Evolutionary conservation across 2,329 filamentous ascomycete species (phyloP).

Genomic region (Pseudocercospora fijiensis): DNA sequence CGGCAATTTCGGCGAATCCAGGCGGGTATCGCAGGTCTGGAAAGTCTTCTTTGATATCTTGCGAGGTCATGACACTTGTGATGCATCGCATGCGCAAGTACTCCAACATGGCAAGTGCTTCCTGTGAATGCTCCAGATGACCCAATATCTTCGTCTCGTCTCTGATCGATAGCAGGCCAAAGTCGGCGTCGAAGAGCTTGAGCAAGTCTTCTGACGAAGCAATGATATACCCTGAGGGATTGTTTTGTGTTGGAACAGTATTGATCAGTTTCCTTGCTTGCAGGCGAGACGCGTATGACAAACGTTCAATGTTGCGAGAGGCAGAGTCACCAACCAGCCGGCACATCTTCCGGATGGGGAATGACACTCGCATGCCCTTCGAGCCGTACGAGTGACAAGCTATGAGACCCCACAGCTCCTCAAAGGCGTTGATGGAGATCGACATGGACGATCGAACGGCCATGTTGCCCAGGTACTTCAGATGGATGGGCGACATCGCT

Average conservation of each 20-base stretch:
- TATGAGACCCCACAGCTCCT: constrained; percentile 83
- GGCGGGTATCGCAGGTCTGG: constrained; percentile 77
- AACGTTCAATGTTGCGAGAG: constrained; percentile 79
- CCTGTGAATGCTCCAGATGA: constrained; percentile 70
- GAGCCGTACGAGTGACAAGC: constrained; percentile 78
- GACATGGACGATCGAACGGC: constrained; percentile 92
- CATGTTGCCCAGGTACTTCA: constrained; percentile 88
- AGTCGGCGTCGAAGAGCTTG: constrained; percentile 82
- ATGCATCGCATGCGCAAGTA: constrained; percentile 76
- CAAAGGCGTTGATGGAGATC: constrained; percentile 83
- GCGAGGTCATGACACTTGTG: constrained; percentile 73
- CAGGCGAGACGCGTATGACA: constrained; percentile 80
- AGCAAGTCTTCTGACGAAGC: constrained; percentile 83
- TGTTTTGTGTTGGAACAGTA: constrained; percentile 74
- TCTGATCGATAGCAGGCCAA: constrained; percentile 76
- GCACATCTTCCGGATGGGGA: constrained; percentile 90
- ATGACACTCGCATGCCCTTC: constrained; percentile 83
- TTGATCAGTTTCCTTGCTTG: constrained; percentile 88
- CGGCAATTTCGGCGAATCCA: constrained; percentile 75
- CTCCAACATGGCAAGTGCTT: constrained; percentile 79
- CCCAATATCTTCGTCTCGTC: constrained; percentile 89
- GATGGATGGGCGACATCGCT: constrained; percentile 85
- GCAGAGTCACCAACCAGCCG: constrained; percentile 81
- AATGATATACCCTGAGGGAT: constrained; percentile 85
- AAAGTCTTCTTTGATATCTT: constrained; percentile 73